Evolutionary conservation across 2,329 filamentous ascomycete species (phyloP).

Genomic region (Arthrobotrys pseudoclavata): DNA sequence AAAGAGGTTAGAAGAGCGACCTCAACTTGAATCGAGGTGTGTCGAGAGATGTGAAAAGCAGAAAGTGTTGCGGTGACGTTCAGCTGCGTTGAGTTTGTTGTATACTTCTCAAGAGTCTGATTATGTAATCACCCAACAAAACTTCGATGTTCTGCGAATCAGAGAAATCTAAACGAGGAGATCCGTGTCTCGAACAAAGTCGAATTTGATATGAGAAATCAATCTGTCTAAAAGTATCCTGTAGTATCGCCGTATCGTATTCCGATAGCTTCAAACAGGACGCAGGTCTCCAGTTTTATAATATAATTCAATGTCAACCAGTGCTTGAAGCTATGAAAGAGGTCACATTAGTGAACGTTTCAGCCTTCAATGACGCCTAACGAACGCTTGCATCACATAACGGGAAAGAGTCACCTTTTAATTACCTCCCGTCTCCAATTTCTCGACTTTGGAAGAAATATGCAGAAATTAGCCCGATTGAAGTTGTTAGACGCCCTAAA

Average conservation of each 20-base stretch:
- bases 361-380: constrained; percentile 44
- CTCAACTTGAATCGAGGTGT: not conserved
- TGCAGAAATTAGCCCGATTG: constrained; percentile 10
- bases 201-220: not conserved
- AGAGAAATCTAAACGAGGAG: too few species aligned
- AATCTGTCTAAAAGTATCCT: not conserved
- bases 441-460: not conserved
- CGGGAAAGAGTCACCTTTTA: constrained; percentile 42
- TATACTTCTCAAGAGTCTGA: not conserved
- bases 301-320: not conserved
- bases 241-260: not conserved
- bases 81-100: constrained; percentile 2
- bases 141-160: not conserved
- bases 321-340: not conserved
- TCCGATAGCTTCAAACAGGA: not conserved
- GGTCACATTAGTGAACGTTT: not conserved
- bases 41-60: not conserved
- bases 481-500: constrained; percentile 21
- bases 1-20: not conserved
- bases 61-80: constrained; percentile 1
- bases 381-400: not conserved
- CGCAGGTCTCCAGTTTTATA: constrained; percentile 14
- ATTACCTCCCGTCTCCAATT: not conserved
- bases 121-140: not conserved
- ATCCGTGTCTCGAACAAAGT: too few species aligned